Percentiles rank a stretch among this genome's conserved stretches.
Conservation (phyloP, 768 basidiomycete species). For the Xerocomus potaroensis region DNA sequence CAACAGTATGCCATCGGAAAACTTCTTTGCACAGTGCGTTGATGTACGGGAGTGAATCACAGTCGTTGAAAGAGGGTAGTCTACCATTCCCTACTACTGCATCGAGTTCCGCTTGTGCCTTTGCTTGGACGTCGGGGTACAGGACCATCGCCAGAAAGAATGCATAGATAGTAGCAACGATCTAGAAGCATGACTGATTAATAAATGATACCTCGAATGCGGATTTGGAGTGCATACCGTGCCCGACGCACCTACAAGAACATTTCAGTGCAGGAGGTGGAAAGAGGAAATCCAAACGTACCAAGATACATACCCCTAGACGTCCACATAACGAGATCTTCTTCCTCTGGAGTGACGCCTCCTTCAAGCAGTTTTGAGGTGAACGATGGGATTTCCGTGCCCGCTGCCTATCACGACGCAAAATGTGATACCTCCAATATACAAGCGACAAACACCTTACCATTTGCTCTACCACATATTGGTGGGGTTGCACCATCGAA, state of each 20-base stretch:
- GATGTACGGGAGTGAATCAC: constrained; percentile 22
- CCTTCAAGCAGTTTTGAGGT: constrained; percentile 13
- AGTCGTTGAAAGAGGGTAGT: constrained; percentile 20
- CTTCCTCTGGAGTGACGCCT: constrained; percentile 12
- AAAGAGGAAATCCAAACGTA: neutral
- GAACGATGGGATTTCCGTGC: constrained; percentile 17
- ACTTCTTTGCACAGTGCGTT: constrained; percentile 25
- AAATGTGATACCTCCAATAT: neutral
- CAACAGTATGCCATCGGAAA: constrained; percentile 21
- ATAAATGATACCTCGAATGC: constrained; percentile 29
- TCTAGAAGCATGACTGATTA: constrained; percentile 2
- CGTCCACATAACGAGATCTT: constrained; percentile 20
- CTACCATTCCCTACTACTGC: constrained; percentile 17
- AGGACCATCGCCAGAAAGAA: constrained; percentile 26
- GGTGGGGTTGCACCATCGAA: constrained; percentile 42
- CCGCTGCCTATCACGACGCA: constrained; percentile 11
- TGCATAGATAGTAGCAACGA: constrained; percentile 11
- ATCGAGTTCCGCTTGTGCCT: constrained; percentile 25
- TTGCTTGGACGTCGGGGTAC: constrained; percentile 23
- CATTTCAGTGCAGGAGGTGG: neutral
- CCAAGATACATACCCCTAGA: constrained; percentile 9
- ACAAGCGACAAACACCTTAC: constrained; percentile 23
- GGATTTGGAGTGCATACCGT: constrained; percentile 35
- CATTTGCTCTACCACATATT: constrained; percentile 43
- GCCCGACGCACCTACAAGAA: constrained; percentile 38